A percentile compares a stretch with the other conserved stretches of the same genome.
These are phyloP conservation scores for Theobroma cacao DNA, from an alignment of 345 rosid genomes.

Conservation along the genomic window DNA sequence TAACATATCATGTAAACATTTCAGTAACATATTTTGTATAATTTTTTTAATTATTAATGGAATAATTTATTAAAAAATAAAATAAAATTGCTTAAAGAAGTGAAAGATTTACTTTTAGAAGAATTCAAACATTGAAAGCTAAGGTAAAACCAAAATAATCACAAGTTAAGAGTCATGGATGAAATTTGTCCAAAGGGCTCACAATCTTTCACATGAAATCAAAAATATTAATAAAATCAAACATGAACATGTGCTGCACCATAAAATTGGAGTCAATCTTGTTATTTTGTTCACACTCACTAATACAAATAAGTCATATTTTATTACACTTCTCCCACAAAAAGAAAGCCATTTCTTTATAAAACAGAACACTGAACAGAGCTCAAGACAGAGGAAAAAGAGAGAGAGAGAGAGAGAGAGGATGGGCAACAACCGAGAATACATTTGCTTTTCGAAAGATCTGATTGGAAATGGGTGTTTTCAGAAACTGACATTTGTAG, in stretches of 20 bases:
- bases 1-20: too few species aligned
- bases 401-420: not conserved
- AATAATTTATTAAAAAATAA: too few species aligned
- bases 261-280: not conserved
- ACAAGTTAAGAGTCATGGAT: too few species aligned
- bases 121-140: too few species aligned
- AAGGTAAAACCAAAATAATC: too few species aligned
- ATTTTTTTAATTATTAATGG: too few species aligned
- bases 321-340: not conserved
- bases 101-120: too few species aligned
- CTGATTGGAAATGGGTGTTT: conserved; percentile 17
- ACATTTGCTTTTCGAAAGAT: not conserved
- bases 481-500: not conserved
- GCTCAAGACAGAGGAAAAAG: not conserved
- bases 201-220: too few species aligned
- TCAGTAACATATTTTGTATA: too few species aligned
- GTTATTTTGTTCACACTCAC: not conserved
- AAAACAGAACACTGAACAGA: not conserved
- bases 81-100: too few species aligned
- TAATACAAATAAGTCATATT: not conserved
- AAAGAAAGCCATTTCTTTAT: not conserved
- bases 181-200: too few species aligned
- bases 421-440: conserved; percentile 1
- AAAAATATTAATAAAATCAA: too few species aligned
- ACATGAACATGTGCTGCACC: not conserved